Base-by-base conservation (phyloP, 257 asterid species). In the Salvia miltiorrhiza region DNA sequence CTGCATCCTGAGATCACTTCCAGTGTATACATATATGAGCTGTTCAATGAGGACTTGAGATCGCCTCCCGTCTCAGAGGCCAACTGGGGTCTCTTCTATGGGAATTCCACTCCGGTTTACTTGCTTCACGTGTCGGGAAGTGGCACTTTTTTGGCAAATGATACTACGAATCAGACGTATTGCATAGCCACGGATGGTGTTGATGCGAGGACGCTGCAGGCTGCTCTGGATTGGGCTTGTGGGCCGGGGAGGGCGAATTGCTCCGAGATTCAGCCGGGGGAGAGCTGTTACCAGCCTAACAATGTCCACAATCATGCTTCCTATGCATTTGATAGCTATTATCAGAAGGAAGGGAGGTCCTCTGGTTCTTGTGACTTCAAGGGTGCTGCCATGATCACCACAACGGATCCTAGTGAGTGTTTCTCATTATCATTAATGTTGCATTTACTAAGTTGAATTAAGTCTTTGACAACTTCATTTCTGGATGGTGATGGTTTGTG, bases 201-300 rank as follows among this genome's bases (percentile, higher is more conserved):
- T 9, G 99, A 94, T 81, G 37, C 44, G 13, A 87, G 74, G 79
- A 89, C 90, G 3, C 63, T 94, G 85, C 98, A 94, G 80, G 72
- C 99, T 24, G 98, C 99, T 16, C 82, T 91, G 75, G 98, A 94
- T 60, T 94, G 99, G 99, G 95, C 99, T 20, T 94, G 99, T 72
- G 99, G 99, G 28, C 96, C 96, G 0, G 99, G 99, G 73, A 81
- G 95, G 74, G 93, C 99, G 28, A 94, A 89, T 75, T 94, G 99
- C 76, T 83, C 97, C 2, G 97, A 91, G 70, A 86, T 94, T 79
- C 99, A 94, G 76, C 96, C 97, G 0, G 99, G 99, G 71, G 87
- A 94, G 86, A 87, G 86, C 49, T 94, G 99, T 75, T 94, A 91
- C 61, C 88, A 80, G 87, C 97, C 99, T 16, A 91, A 94, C 75